Conservation (phyloP, 1,284 basidiomycete genomes). For the Termitomyces sp. region DNA sequence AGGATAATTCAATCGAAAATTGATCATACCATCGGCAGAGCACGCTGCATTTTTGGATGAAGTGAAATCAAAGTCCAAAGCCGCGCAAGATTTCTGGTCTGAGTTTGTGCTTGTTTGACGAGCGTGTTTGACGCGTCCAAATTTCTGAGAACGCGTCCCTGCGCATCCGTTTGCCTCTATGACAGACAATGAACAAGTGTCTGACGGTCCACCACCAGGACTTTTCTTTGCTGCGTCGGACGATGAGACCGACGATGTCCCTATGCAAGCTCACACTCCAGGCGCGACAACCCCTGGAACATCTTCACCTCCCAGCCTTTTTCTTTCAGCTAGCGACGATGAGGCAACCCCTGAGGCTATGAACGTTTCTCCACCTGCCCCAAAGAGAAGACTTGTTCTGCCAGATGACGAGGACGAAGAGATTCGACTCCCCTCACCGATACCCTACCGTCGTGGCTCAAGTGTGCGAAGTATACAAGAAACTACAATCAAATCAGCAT, state of each 20-base stretch:
- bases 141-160: conserved; percentile 21
- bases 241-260: conserved; percentile 34
- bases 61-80: conserved; percentile 14
- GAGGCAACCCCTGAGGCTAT: conserved; percentile 28
- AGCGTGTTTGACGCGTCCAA: conserved; percentile 27
- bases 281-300: conserved; percentile 12
- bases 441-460: conserved; percentile 33
- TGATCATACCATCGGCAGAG: conserved; percentile 57
- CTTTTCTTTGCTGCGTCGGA: conserved; percentile 49
- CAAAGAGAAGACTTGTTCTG: conserved; percentile 16
- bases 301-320: conserved; percentile 36
- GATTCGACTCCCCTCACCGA: conserved; percentile 27
- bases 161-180: conserved; percentile 17
- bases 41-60: conserved; percentile 65
- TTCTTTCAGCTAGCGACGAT: conserved; percentile 58
- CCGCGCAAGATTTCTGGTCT: conserved; percentile 20
- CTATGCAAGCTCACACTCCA: conserved; percentile 21
- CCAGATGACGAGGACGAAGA: conserved; percentile 27
- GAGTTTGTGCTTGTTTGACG: conserved; percentile 32
- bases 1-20: background rate
- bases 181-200: conserved; percentile 24
- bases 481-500: conserved; percentile 15
- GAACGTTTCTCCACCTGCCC: conserved; percentile 3
- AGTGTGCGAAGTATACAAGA: conserved; percentile 39
- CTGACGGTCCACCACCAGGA: conserved; percentile 29